A percentile compares a stretch with the other conserved stretches of the same genome.
These are phyloP conservation scores for Pyrrhoderma noxium DNA, from an alignment of 1,284 basidiomycete species.

Conservation along the genomic window DNA sequence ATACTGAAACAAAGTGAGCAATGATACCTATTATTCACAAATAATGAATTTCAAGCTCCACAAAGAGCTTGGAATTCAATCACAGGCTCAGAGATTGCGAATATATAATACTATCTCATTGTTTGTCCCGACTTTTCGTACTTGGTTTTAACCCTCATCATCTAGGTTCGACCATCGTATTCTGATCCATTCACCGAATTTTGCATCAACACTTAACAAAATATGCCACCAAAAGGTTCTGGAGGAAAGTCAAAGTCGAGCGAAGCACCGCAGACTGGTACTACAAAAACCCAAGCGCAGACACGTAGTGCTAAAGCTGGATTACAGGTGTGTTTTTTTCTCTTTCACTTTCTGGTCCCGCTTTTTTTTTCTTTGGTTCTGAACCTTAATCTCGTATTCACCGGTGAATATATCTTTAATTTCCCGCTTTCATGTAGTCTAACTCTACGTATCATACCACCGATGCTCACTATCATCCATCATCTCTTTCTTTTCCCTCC, in stretches of 20 bases:
- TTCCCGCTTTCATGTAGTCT: background rate
- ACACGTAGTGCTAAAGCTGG: constrained; percentile 81
- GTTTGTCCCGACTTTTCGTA: too few relatives aligned
- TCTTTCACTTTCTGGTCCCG: too few relatives aligned
- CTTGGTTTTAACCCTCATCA: too few relatives aligned
- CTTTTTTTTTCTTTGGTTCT: background rate
- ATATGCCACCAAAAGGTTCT: constrained; percentile 35
- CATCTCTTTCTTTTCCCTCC: constrained; percentile 16
- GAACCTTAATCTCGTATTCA: background rate
- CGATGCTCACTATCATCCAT: background rate
- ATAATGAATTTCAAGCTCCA: too few relatives aligned
- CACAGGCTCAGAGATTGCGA: too few relatives aligned
- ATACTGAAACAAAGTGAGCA: too few relatives aligned
- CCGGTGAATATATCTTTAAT: background rate
- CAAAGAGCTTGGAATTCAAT: too few relatives aligned
- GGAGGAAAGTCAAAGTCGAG: constrained; percentile 40
- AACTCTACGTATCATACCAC: too few relatives aligned
- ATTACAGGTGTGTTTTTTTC: constrained; percentile 54
- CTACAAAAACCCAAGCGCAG: constrained; percentile 39
- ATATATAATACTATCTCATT: too few relatives aligned
- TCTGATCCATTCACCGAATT: too few relatives aligned
- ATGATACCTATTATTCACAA: too few relatives aligned
- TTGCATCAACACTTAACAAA: background rate
- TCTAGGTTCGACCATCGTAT: too few relatives aligned
- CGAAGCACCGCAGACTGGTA: constrained; percentile 26